Evolutionary conservation across 306 rosid genomes (phyloP).

Genomic region (Astragalus glycyphyllos): DNA sequence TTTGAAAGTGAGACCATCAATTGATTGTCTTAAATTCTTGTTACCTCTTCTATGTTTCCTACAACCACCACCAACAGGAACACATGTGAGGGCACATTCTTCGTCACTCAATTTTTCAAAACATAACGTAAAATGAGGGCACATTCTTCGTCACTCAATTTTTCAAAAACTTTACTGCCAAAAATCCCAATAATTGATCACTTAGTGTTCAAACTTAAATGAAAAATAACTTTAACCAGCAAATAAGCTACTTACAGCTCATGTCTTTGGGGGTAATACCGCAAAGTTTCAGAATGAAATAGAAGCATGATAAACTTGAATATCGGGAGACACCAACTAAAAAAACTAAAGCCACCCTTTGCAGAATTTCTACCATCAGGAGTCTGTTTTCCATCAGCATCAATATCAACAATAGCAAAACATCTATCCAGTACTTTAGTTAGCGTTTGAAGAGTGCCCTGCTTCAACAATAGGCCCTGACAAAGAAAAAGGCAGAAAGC

Average conservation of each 20-base stretch:
- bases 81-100: too few relatives aligned
- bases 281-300: slow-evolving; percentile 56
- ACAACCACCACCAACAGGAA: slow-evolving; percentile 76
- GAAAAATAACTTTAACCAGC: slow-evolving; percentile 21
- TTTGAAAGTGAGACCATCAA: slow-evolving; percentile 37
- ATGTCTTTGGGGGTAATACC: slow-evolving; percentile 47
- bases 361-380: slow-evolving; percentile 58
- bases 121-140: slow-evolving; percentile 59
- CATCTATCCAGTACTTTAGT: slow-evolving; percentile 68
- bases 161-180: slow-evolving; percentile 61
- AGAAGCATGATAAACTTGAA: slow-evolving; percentile 78
- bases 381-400: slow-evolving; percentile 59
- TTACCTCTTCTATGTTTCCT: slow-evolving; percentile 53
- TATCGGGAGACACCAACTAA: slow-evolving; percentile 79
- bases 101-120: too few relatives aligned
- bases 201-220: slow-evolving; percentile 28
- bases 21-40: slow-evolving; percentile 45
- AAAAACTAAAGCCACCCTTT: slow-evolving; percentile 51
- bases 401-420: slow-evolving; percentile 58
- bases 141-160: slow-evolving; percentile 61
- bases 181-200: slow-evolving; percentile 37
- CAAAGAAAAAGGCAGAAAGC: slow-evolving; percentile 42
- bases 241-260: slow-evolving; percentile 63
- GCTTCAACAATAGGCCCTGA: slow-evolving; percentile 74
- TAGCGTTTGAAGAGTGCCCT: slow-evolving; percentile 63